Base-by-base conservation (phyloP, 228 moss, liverwort and hornwort genomes). In the Sphagnum magellanicum region DNA sequence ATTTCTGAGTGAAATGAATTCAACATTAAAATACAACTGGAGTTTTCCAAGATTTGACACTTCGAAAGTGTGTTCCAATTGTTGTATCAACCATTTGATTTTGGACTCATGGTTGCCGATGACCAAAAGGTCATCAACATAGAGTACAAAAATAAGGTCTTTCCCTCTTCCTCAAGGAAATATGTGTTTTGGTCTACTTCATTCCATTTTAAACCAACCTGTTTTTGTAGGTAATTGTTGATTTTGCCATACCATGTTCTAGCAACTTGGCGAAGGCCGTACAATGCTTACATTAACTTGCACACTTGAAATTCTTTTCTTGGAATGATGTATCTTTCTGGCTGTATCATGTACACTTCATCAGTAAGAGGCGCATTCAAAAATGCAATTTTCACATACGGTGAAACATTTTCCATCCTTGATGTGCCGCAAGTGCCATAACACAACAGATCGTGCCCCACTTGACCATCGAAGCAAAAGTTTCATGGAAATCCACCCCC, bases 321-420 rank as follows among this genome's bases (percentile, higher is more conserved):
- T 47, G 17, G 15, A 32, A 64, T 10, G 11, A n/a, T 53, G 64
- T 16, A 73, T 1, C 73, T 6, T 5, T 1, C 47, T 46, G 73
- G 50, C 16, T 72, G 50, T 13, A 0, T 50, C 32, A 77, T 77
- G 50, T 63, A 72, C 5, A 72, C 17, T 0, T 48, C 58, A 13
- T 67, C 55, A 4, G 0, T 10, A 4, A 64, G 46, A 10, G 46
- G 5, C n/a, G 50, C 68, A 69, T 69, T 72, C n/a, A 72, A 15
- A 48, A 73, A 68, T 5, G 69, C 52, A 57, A 51, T 77, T n/a
- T 68, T 68, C 0, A 74, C 51, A 67, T 78, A 50, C 71, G 55
- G 5, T 78, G 53, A 47, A 48, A 6, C 4, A 74, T 0, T 9
- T 50, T 70, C 74, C 52, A 71, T 0, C 6, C 4, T 7, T 70